Percentiles rank a stretch among this genome's conserved stretches.
These are phyloP conservation scores for Myxozyma geophila DNA, from an alignment of 805 yeast species.

Conservation along the genomic window DNA sequence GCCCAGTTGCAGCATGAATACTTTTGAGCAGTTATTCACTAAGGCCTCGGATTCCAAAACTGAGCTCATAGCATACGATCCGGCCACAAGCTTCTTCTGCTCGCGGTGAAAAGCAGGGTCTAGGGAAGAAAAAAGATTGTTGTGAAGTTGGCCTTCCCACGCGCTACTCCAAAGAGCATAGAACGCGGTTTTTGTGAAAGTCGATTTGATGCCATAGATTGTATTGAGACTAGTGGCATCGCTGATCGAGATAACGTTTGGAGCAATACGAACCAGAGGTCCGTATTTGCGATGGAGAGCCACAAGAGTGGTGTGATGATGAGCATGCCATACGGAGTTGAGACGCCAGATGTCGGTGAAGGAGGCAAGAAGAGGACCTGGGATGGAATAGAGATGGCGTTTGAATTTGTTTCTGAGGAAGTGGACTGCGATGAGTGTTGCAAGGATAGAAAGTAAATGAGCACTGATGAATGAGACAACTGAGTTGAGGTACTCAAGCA, in stretches of 20 bases:
- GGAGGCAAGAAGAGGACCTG: constrained; percentile 63
- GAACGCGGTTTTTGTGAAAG: constrained; percentile 1
- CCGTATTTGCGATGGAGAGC: constrained; percentile 61
- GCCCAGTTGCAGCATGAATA: constrained; percentile 4
- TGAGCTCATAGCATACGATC: not conserved
- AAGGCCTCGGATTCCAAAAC: not conserved
- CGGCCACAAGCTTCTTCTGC: constrained; percentile 4
- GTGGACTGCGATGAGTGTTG: constrained; percentile 44
- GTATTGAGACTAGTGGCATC: constrained; percentile 57
- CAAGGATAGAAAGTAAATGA: not conserved
- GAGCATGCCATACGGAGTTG: constrained; percentile 53
- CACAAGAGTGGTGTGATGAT: constrained; percentile 56
- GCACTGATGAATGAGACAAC: not conserved
- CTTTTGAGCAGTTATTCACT: not conserved
- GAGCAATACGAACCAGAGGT: constrained; percentile 63
- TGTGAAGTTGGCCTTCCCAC: constrained; percentile 24
- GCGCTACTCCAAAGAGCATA: not conserved
- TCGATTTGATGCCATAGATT: constrained; percentile 49
- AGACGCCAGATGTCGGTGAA: constrained; percentile 51
- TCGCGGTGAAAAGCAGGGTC: constrained; percentile 6
- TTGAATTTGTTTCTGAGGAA: constrained; percentile 42
- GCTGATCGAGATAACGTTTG: constrained; percentile 63
- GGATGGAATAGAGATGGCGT: constrained; percentile 45
- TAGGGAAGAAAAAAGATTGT: not conserved
- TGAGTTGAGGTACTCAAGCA: not conserved